Base-by-base conservation (phyloP, 176 grass and related monocot genomes). In the Paspalum vaginatum region DNA sequence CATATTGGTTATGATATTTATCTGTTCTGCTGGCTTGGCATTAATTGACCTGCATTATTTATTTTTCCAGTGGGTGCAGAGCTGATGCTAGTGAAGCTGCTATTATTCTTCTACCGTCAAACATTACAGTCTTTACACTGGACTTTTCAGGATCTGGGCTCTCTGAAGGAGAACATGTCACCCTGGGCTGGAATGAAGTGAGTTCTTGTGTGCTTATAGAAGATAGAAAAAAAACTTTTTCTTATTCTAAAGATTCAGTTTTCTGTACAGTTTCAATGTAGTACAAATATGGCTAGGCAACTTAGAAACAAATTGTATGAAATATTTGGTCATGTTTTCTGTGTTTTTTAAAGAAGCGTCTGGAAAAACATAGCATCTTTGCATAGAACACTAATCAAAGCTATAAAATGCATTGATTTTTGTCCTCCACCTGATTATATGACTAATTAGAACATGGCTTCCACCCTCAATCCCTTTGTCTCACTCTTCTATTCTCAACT, bases 81-180 rank as follows among this genome's bases (percentile, higher is more conserved):
- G 96, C 96, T 88, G 96, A 99, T 91, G 92, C 92, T 81, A 93
- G 96, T 84, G 96, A 99, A 89, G 96, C 91, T 1, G 92, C 96
- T 86, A 95, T 99, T 84, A 95, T 99, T 91, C 89, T 99, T 85
- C 89, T 99, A 61, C 92, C 96, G 26, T 93, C 96, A 71, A 95
- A 99, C 78, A 95, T 99, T 85, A 91, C 92, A 69, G 92, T 99
- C 53, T 99, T 99, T 88, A 93, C 96, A 73, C 92, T 99, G 70
- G 96, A 99, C 88, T 99, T 99, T 95, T 95, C 96, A 85, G 96
- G 96, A 21, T 99, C 96, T 77, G 96, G 96, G 47, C 90, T 95
- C 62, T 99, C 96, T 86, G 96, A 99, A 91, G 96, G 96, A 91
- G 90, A 99, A 78, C 92, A 99, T 86, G 96, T 99, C 18, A 99